These are phyloP conservation scores for Penicillium sp. DNA, from an alignment of 2,329 filamentous ascomycete species.

Conservation along the genomic window DNA sequence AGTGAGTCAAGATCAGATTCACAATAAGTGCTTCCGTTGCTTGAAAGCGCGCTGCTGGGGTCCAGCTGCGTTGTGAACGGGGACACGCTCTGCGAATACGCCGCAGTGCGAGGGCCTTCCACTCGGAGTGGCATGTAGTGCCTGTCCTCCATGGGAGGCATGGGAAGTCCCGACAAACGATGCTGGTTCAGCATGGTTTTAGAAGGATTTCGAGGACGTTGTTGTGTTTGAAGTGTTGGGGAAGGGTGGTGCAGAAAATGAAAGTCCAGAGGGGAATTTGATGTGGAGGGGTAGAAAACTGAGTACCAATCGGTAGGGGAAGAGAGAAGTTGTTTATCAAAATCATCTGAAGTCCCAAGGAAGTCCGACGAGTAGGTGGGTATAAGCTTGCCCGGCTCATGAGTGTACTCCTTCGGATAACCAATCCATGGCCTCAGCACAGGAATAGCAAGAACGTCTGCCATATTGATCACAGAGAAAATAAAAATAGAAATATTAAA, in stretches of 20 bases:
- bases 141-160: neutral
- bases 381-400: neutral
- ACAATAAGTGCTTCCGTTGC: neutral
- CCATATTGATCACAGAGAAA: slow-evolving; percentile 10
- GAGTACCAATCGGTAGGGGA: neutral
- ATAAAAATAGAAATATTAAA: neutral
- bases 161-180: neutral
- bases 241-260: neutral
- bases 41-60: neutral
- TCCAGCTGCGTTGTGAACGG: neutral
- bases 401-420: slow-evolving; percentile 9
- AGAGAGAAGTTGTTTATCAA: neutral
- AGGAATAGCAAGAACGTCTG: slow-evolving; percentile 15
- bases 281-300: neutral
- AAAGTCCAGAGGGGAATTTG: neutral
- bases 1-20: neutral
- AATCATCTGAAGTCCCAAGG: neutral
- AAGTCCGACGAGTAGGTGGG: neutral
- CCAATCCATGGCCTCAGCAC: slow-evolving; percentile 10
- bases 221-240: neutral
- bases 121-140: neutral
- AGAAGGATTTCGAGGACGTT: neutral
- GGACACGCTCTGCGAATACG: neutral
- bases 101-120: neutral
- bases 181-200: neutral